Percentiles rank a stretch among this genome's conserved stretches.
Conservation (phyloP, 192 early-diverging fungal genomes). For the Backusella morwellensis region DNA sequence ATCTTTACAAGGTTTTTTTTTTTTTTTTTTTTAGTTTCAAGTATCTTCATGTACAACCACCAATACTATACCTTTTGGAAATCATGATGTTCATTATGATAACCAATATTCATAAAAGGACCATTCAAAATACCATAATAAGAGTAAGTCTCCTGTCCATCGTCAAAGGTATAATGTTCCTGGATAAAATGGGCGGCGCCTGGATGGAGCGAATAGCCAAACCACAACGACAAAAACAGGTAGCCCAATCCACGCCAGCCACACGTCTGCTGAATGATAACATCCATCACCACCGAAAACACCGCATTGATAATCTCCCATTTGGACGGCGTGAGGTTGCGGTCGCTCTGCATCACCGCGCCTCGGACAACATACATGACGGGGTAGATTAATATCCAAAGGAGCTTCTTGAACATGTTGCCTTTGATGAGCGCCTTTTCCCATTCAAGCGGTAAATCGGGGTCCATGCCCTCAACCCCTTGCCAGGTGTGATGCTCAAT, state of each 20-base stretch:
- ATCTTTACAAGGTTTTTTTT: too few species aligned
- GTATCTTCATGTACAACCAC: too few species aligned
- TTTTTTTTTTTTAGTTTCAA: neutral
- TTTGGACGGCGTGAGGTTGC: slow-evolving; percentile 60
- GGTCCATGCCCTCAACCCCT: slow-evolving; percentile 90
- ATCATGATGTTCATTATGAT: slow-evolving; percentile 99
- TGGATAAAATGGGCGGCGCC: slow-evolving; percentile 95
- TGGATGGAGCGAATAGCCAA: slow-evolving; percentile 89
- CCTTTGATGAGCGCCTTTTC: slow-evolving; percentile 78
- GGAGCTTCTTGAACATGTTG: slow-evolving; percentile 63
- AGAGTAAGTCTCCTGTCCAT: slow-evolving; percentile 95
- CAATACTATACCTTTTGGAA: slow-evolving; percentile 58
- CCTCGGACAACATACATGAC: slow-evolving; percentile 84
- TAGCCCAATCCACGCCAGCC: slow-evolving; percentile 67
- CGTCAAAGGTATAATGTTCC: slow-evolving; percentile 94
- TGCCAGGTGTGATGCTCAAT: slow-evolving; percentile 98
- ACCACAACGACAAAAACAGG: slow-evolving; percentile 65
- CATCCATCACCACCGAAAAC: slow-evolving; percentile 62
- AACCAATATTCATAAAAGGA: slow-evolving; percentile 92
- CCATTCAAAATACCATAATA: slow-evolving; percentile 93
- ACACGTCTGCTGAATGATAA: slow-evolving; percentile 52
- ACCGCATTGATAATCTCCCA: slow-evolving; percentile 81
- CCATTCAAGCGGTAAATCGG: slow-evolving; percentile 88
- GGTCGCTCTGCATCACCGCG: slow-evolving; percentile 48
- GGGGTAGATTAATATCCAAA: slow-evolving; percentile 84